Percentiles rank a stretch among this genome's conserved stretches.
Evolutionary conservation across 805 yeast species (phyloP).

Genomic region (Naumovozyma dairenensis): DNA sequence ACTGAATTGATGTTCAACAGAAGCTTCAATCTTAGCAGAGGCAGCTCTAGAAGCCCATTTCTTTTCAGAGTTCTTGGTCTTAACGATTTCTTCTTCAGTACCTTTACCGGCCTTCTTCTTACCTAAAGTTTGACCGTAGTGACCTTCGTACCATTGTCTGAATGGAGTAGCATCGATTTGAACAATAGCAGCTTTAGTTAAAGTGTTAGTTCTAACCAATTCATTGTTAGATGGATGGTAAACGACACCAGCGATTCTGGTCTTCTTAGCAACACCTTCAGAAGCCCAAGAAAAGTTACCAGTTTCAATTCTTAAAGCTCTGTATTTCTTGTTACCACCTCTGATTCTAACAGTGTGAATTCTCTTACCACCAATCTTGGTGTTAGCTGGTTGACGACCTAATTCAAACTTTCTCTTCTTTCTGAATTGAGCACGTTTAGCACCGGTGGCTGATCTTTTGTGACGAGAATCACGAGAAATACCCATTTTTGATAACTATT

Average conservation of each 20-base stretch:
- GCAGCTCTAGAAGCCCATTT: conserved; percentile 90
- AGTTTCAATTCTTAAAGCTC: conserved; percentile 98
- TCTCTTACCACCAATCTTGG: conserved; percentile 98
- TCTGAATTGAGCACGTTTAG: conserved; percentile 99
- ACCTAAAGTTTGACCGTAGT: conserved; percentile 91
- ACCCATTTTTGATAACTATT: conserved; percentile 70
- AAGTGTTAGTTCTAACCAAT: conserved; percentile 98
- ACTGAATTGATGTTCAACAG: conserved; percentile 93
- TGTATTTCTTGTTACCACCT: conserved; percentile 99
- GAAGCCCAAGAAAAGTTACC: conserved; percentile 99
- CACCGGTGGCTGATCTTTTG: conserved; percentile 99
- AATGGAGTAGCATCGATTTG: conserved; percentile 99
- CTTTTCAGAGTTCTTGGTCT: conserved; percentile 75
- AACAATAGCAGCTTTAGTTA: conserved; percentile 97
- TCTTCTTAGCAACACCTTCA: conserved; percentile 96
- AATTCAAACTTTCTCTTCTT: conserved; percentile 99
- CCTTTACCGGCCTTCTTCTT: conserved; percentile 53
- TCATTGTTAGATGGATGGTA: conserved; percentile 99
- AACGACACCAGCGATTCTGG: conserved; percentile 95
- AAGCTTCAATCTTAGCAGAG: conserved; percentile 73
- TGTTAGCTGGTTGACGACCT: conserved; percentile 99
- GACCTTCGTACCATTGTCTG: conserved; percentile 98
- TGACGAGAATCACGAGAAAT: conserved; percentile 99
- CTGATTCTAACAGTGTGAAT: conserved; percentile 98
- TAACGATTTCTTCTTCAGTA: conserved; percentile 53